A percentile compares a stretch with the other conserved stretches of the same genome.
These are phyloP conservation scores for Colletotrichum sp. DNA, from an alignment of 2,329 filamentous ascomycete genomes.

Conservation along the genomic window DNA sequence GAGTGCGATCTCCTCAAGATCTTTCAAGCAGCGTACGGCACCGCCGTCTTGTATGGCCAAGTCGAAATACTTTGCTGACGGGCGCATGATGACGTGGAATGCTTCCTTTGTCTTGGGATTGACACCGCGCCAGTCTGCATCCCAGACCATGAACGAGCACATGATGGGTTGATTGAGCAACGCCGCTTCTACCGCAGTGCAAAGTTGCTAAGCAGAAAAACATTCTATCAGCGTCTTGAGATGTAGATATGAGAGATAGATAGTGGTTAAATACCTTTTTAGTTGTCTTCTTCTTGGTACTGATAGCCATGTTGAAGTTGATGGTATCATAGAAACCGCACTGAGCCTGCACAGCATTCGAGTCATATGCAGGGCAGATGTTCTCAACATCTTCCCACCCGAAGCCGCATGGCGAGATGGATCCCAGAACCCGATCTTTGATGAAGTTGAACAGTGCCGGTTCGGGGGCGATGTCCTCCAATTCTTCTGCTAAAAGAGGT, in stretches of 20 bases:
- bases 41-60: neutral
- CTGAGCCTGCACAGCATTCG: neutral
- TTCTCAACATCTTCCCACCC: neutral
- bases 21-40: neutral
- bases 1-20: neutral
- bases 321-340: neutral
- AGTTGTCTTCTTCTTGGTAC: neutral
- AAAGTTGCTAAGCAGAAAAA: neutral
- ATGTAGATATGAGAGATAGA: neutral
- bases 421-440: neutral
- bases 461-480: neutral
- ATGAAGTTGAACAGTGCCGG: neutral
- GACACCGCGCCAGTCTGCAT: neutral
- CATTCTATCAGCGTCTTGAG: fast-evolving
- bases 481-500: neutral
- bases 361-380: neutral
- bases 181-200: neutral
- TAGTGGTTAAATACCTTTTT: fast-evolving
- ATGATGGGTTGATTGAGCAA: neutral
- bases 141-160: neutral
- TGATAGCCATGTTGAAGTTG: neutral
- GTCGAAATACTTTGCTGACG: neutral
- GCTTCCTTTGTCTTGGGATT: neutral
- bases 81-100: neutral
- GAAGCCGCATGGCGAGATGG: neutral